phyloP scores from a whole-genome alignment of 352 stramenopile genomes.

The Phytopythium oedochilum region DNA sequence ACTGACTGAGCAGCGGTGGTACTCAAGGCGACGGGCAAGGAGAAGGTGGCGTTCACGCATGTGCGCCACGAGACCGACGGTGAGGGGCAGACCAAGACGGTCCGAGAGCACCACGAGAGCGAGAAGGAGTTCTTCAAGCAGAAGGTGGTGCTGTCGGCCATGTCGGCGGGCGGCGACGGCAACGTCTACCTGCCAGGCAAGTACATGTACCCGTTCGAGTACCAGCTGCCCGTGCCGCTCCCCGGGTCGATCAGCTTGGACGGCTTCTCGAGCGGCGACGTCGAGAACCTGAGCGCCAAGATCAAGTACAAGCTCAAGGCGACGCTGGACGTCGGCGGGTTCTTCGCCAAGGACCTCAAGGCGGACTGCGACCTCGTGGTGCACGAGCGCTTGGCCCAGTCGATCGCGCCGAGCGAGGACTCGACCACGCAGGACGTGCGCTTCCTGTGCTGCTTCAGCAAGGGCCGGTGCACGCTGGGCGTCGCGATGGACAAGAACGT shows the following conservation, averaged over 20 bases:
- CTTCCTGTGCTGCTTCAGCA: slow-evolving; percentile 63
- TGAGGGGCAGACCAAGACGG: slow-evolving; percentile 21
- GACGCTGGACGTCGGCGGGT: slow-evolving; percentile 54
- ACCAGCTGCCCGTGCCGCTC: slow-evolving; percentile 41
- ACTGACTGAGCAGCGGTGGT: slow-evolving; percentile 34
- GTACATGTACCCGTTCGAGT: slow-evolving; percentile 70
- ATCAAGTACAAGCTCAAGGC: slow-evolving; percentile 83
- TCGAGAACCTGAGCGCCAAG: slow-evolving; percentile 41
- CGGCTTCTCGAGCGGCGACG: slow-evolving; percentile 33
- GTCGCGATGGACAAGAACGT: slow-evolving; percentile 74
- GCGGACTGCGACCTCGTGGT: slow-evolving; percentile 48
- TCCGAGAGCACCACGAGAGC: slow-evolving; percentile 21
- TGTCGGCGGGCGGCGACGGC: slow-evolving; percentile 7
- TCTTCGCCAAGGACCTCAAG: slow-evolving; percentile 62
- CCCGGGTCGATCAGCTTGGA: slow-evolving; percentile 50
- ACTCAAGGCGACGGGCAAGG: slow-evolving; percentile 58
- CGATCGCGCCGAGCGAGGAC: slow-evolving; percentile 43
- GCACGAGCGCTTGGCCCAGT: slow-evolving; percentile 44
- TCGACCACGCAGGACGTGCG: slow-evolving; percentile 47
- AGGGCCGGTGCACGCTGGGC: slow-evolving; percentile 42
- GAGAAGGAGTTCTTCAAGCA: slow-evolving; percentile 70
- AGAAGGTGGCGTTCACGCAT: slow-evolving; percentile 55
- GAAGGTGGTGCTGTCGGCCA: slow-evolving; percentile 55
- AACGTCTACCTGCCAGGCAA: slow-evolving; percentile 30
- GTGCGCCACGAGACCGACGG: slow-evolving; percentile 22